A percentile compares a stretch with the other conserved stretches of the same genome.
phyloP scores from a whole-genome alignment of 371 early-diverging fungal species.

The Synchytrium microbalum region DNA sequence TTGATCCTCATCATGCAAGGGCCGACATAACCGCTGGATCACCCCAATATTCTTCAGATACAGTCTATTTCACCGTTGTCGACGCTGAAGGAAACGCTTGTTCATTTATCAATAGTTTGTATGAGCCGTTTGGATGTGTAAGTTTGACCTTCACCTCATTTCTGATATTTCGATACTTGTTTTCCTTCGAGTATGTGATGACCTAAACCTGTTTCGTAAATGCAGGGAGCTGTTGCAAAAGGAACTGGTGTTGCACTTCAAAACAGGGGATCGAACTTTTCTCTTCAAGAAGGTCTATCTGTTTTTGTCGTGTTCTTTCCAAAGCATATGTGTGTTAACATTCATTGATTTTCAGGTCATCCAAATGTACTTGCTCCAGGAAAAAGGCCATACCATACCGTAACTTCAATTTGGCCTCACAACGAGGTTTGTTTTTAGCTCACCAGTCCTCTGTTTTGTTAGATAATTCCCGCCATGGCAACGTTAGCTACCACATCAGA shows the following conservation, averaged over 20 bases:
- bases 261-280: constrained; percentile 64
- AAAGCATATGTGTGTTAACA: no score
- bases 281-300: no score
- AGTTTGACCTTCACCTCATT: no score
- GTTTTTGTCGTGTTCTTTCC: no score
- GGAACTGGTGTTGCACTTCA: constrained; percentile 68
- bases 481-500: constrained; percentile 10
- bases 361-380: constrained; percentile 61
- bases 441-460: constrained; percentile 43
- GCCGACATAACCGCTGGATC: constrained; percentile 44
- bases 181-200: constrained; percentile 10
- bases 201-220: neutral
- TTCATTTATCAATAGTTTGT: constrained; percentile 62
- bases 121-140: constrained; percentile 50
- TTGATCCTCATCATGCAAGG: constrained; percentile 44
- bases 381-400: constrained; percentile 83
- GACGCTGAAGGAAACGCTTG: constrained; percentile 79
- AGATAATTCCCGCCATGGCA: constrained; percentile 3
- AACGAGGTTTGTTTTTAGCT: constrained; percentile 33
- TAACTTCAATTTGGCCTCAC: constrained; percentile 41
- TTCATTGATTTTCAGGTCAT: no score
- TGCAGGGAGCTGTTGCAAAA: constrained; percentile 51
- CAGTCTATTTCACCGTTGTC: constrained; percentile 70
- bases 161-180: constrained; percentile 21
- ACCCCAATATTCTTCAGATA: constrained; percentile 56